These are phyloP conservation scores for Moniliophthora roreri DNA, from an alignment of 1,284 basidiomycete species.

Conservation along the genomic window DNA sequence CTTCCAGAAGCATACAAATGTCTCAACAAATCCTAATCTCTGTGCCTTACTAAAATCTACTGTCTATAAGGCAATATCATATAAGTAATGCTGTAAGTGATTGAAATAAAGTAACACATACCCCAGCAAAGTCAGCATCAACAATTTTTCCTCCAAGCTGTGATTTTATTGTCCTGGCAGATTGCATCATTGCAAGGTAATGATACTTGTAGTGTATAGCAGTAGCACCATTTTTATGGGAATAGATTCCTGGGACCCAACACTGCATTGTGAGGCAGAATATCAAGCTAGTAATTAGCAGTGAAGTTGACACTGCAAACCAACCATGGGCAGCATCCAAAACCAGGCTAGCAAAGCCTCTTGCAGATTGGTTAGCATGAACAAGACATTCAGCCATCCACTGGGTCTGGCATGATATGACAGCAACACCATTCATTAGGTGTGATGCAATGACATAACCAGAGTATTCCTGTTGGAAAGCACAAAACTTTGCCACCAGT, in stretches of 20 bases:
- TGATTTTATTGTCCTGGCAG: neutral
- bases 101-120: neutral
- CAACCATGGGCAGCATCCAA: conserved; percentile 13
- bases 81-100: neutral
- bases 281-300: conserved; percentile 4
- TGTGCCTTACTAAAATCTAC: neutral
- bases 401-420: conserved; percentile 5
- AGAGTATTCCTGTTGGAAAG: conserved; percentile 3
- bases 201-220: conserved; percentile 1
- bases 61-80: neutral
- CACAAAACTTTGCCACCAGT: conserved; percentile 4
- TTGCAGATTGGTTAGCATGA: neutral
- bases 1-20: neutral
- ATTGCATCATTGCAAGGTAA: neutral
- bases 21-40: neutral
- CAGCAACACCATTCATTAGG: conserved; percentile 3
- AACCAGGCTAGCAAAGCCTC: conserved; percentile 5
- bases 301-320: conserved; percentile 1
- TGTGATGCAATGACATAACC: neutral
- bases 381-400: conserved; percentile 7
- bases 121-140: neutral
- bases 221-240: neutral
- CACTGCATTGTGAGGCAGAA: neutral
- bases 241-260: neutral
- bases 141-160: neutral